Conservation (phyloP, 176 grass and related monocot genomes). For the Carex pumila region DNA sequence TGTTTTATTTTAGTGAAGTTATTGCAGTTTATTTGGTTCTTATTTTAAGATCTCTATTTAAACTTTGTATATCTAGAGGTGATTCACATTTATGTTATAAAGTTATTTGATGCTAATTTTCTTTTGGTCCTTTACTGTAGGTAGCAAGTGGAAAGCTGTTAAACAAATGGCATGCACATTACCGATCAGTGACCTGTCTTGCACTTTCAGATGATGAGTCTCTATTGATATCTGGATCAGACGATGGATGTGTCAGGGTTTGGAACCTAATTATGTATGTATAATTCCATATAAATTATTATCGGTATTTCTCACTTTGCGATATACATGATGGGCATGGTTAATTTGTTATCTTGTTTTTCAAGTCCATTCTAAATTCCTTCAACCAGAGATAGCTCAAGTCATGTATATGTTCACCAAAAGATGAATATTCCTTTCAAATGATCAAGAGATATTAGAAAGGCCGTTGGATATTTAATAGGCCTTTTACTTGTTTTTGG, state of each 20-base stretch:
- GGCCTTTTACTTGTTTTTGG: neutral
- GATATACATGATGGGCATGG: neutral
- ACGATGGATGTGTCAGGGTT: slow-evolving; percentile 66
- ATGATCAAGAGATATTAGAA: neutral
- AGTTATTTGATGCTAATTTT: neutral
- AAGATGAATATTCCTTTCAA: neutral
- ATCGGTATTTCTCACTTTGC: neutral
- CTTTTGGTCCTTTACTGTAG: slow-evolving; percentile 28
- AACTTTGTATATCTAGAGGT: neutral
- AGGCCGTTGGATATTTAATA: neutral
- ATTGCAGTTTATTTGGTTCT: neutral
- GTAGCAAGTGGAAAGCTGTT: slow-evolving; percentile 73
- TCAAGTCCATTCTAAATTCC: neutral
- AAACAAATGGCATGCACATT: slow-evolving; percentile 72
- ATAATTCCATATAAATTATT: neutral
- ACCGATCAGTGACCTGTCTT: slow-evolving; percentile 74
- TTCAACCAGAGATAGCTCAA: neutral
- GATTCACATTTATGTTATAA: neutral
- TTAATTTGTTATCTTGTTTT: neutral
- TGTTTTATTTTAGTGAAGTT: neutral
- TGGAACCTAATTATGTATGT: slow-evolving; percentile 83
- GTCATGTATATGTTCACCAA: neutral
- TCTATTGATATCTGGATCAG: slow-evolving; percentile 65
- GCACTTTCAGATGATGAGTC: slow-evolving; percentile 54
- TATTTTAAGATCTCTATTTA: neutral